Evolutionary conservation across 129 eudicot genomes (phyloP).

Genomic region (Solidago caesia): DNA sequence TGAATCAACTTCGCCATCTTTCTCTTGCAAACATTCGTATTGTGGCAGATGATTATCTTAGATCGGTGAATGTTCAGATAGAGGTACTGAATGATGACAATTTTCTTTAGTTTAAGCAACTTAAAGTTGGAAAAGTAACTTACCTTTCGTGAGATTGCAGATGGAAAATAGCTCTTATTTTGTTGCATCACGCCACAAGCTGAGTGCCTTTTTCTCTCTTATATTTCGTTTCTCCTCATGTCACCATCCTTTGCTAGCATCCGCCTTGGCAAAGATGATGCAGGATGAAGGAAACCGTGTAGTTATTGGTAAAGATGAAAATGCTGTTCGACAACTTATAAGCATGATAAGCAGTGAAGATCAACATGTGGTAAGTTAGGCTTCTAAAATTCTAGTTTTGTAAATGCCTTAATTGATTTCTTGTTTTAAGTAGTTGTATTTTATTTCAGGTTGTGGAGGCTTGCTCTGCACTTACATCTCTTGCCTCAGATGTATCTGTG

Average conservation of each 20-base stretch:
- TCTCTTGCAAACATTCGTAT: slow-evolving; percentile 97
- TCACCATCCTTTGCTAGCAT: slow-evolving; percentile 96
- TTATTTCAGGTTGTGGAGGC: slow-evolving; percentile 91
- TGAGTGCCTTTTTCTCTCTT: slow-evolving; percentile 97
- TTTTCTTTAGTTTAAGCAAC: background rate
- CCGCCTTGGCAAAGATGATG: slow-evolving; percentile 97
- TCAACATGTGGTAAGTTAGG: slow-evolving; percentile 87
- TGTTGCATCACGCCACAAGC: slow-evolving; percentile 91
- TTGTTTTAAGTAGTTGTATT: slow-evolving; percentile 10
- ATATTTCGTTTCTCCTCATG: slow-evolving; percentile 97
- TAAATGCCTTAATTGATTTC: background rate
- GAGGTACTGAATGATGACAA: slow-evolving; percentile 53
- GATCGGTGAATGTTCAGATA: slow-evolving; percentile 91
- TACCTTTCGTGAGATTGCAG: slow-evolving; percentile 52
- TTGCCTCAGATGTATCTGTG: slow-evolving; percentile 88
- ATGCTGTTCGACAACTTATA: slow-evolving; percentile 93
- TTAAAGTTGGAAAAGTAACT: slow-evolving; percentile 10
- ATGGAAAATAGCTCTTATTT: slow-evolving; percentile 92
- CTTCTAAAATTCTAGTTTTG: slow-evolving; percentile 6
- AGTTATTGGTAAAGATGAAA: slow-evolving; percentile 97
- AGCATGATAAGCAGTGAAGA: slow-evolving; percentile 99
- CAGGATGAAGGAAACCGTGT: slow-evolving; percentile 87
- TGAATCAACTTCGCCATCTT: slow-evolving; percentile 88
- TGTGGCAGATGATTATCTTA: slow-evolving; percentile 84
- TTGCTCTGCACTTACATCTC: slow-evolving; percentile 91